These are phyloP conservation scores for Candida pseudofarinosa DNA, from an alignment of 805 yeast genomes.

Conservation along the genomic window DNA sequence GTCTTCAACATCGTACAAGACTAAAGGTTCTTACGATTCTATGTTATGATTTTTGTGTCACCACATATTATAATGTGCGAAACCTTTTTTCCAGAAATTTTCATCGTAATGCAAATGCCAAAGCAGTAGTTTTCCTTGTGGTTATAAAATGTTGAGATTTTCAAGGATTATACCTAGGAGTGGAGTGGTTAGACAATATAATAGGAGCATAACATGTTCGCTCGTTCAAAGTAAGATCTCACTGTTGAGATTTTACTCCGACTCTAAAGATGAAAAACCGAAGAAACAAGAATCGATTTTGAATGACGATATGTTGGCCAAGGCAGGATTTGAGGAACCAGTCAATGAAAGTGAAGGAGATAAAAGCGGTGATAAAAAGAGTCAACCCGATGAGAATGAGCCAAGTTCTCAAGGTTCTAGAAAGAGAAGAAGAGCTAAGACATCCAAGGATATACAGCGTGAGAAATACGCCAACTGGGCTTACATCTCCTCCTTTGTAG, in stretches of 20 bases:
- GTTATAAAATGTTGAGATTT: constrained; percentile 5
- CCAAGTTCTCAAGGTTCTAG: constrained; percentile 16
- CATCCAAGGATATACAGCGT: constrained; percentile 75
- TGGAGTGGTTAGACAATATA: neutral
- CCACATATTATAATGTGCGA: neutral
- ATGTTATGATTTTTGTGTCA: constrained; percentile 1
- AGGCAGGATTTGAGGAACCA: constrained; percentile 72
- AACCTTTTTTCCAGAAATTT: neutral
- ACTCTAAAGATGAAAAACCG: constrained; percentile 6
- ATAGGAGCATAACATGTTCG: neutral
- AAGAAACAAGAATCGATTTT: constrained; percentile 49
- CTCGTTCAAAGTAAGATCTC: neutral
- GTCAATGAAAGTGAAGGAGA: constrained; percentile 14
- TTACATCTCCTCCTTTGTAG: constrained; percentile 57
- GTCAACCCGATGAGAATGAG: constrained; percentile 9
- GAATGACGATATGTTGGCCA: constrained; percentile 75
- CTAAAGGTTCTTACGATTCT: neutral
- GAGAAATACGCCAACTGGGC: constrained; percentile 76
- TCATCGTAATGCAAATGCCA: neutral
- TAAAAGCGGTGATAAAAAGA: constrained; percentile 11
- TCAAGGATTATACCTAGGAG: constrained; percentile 4
- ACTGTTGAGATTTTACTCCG: constrained; percentile 5
- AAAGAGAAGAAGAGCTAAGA: constrained; percentile 50
- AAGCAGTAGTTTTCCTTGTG: neutral
- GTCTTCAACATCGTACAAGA: neutral